Evolutionary conservation across 306 rosid genomes (phyloP).

Genomic region (Malus asiatica): DNA sequence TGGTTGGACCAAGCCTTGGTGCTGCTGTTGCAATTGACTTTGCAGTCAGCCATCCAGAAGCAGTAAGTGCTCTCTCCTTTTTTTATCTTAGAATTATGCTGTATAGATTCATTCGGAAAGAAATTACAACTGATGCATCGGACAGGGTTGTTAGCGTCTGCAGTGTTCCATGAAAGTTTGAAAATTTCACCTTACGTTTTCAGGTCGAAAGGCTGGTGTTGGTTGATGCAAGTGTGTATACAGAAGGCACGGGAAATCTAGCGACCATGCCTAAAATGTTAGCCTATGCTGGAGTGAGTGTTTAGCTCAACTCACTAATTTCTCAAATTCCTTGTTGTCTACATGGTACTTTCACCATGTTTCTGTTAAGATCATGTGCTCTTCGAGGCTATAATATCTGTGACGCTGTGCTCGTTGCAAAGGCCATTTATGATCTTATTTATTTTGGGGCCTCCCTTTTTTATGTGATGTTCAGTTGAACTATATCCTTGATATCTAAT

Average conservation of each 20-base stretch:
- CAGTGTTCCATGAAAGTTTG: slow-evolving; percentile 12
- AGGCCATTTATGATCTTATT: not conserved
- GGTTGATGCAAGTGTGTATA: slow-evolving; percentile 89
- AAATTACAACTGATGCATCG: not conserved
- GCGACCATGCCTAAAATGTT: slow-evolving; percentile 54
- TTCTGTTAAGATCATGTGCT: not conserved
- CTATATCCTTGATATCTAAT: too few relatives aligned
- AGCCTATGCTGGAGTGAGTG: slow-evolving; percentile 81
- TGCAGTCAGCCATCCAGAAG: slow-evolving; percentile 78
- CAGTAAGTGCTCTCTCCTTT: slow-evolving; percentile 46
- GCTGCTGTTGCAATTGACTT: slow-evolving; percentile 97
- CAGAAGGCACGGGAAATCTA: slow-evolving; percentile 68
- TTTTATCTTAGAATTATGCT: slow-evolving; percentile 15
- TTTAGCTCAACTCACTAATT: slow-evolving; percentile 6
- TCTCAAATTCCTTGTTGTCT: not conserved
- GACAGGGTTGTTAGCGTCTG: not conserved
- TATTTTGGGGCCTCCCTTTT: not conserved
- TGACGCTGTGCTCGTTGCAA: not conserved
- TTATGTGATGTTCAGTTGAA: too few relatives aligned
- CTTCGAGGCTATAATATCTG: not conserved
- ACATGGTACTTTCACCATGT: not conserved
- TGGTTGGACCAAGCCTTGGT: slow-evolving; percentile 97
- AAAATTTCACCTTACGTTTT: slow-evolving; percentile 29
- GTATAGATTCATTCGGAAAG: not conserved
- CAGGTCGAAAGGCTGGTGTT: slow-evolving; percentile 91